phyloP scores from a whole-genome alignment of 1,139 yeast genomes.

The Suhomyces bribrorum region DNA sequence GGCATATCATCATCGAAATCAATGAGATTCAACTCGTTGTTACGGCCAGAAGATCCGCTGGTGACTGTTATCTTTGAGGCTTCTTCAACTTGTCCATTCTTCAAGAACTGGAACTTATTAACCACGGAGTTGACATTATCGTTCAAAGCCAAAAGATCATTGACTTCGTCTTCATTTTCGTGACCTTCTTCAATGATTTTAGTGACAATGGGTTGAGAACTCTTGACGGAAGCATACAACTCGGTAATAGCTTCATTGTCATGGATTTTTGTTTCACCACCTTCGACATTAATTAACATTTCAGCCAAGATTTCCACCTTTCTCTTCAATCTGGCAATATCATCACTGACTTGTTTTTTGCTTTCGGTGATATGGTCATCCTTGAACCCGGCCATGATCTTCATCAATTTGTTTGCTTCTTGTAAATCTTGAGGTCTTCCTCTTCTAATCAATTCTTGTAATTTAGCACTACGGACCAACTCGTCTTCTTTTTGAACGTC shows the following conservation, averaged over 20 bases:
- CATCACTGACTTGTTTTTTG: constrained; percentile 78
- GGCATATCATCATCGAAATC: constrained; percentile 65
- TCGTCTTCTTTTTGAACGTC: constrained; percentile 93
- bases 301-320: constrained; percentile 90
- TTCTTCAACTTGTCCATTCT: constrained; percentile 60
- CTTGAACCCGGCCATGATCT: constrained; percentile 96
- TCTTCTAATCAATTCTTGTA: constrained; percentile 91
- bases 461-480: constrained; percentile 88
- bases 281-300: constrained; percentile 67
- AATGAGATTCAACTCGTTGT: constrained; percentile 59
- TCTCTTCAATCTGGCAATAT: constrained; percentile 78
- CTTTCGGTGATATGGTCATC: constrained; percentile 73
- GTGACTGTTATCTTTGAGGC: constrained; percentile 58
- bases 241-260: constrained; percentile 76
- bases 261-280: constrained; percentile 48
- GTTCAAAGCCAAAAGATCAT: constrained; percentile 66
- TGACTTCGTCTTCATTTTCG: constrained; percentile 64
- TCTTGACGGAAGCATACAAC: constrained; percentile 74
- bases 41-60: constrained; percentile 32
- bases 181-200: constrained; percentile 79
- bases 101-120: constrained; percentile 65
- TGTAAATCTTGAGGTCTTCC: constrained; percentile 95
- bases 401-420: constrained; percentile 96
- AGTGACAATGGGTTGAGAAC: constrained; percentile 84
- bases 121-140: constrained; percentile 75